Conservation (phyloP, 306 rosid species). For the Cucumis hystrix region DNA sequence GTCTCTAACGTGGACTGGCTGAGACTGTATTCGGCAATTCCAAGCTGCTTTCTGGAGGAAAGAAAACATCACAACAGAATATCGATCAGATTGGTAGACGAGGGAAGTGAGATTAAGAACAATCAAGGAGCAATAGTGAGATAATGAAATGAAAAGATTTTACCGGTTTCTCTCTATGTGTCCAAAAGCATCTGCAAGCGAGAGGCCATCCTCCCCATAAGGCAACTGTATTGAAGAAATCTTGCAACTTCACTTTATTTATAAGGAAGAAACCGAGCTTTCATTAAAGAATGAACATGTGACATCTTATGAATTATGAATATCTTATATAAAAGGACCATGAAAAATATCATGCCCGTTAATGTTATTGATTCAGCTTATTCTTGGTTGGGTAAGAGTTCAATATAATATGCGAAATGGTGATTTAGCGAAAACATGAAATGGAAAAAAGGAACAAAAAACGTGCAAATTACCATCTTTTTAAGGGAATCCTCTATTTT, state of each 20-base stretch:
- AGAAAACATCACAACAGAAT: conserved; percentile 7
- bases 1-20: conserved; percentile 90
- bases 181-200: conserved; percentile 91
- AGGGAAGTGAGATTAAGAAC: not conserved
- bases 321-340: not conserved
- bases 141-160: not conserved
- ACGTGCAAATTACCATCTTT: not conserved
- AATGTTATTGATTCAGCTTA: not conserved
- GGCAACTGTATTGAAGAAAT: conserved; percentile 45
- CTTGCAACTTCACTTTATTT: not conserved
- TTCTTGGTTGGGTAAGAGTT: not conserved
- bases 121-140: not conserved
- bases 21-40: conserved; percentile 84
- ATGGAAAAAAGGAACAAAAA: not conserved
- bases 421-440: not conserved
- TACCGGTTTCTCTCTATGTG: conserved; percentile 71
- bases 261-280: not conserved
- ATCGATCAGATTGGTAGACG: not conserved
- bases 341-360: not conserved
- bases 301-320: no score
- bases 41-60: conserved; percentile 43
- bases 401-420: not conserved
- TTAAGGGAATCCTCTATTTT: not conserved
- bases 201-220: conserved; percentile 32
- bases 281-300: not conserved